Percentiles rank a stretch among this genome's conserved stretches.
Conservation (phyloP, 177 flowering plant species). For the Tripterygium wilfordii region DNA sequence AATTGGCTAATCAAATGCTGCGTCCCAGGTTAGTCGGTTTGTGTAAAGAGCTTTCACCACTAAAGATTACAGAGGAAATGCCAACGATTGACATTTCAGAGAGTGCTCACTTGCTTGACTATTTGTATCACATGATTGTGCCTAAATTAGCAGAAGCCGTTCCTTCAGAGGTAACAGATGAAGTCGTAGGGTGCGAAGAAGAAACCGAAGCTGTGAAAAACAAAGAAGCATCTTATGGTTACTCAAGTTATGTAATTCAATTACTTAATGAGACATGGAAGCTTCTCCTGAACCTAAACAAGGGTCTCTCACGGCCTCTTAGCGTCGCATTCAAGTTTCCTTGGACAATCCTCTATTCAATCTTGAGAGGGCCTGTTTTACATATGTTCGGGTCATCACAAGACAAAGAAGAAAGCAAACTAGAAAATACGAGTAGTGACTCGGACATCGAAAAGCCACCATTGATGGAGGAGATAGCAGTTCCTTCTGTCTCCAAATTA, state of each 20-base stretch:
- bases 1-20: conserved; percentile 16
- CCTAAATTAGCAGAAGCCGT: conserved; percentile 7
- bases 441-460: conserved; percentile 14
- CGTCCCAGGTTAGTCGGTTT: conserved; percentile 18
- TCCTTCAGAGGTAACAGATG: conserved; percentile 9
- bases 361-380: conserved; percentile 10
- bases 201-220: not conserved
- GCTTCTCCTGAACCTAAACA: conserved; percentile 5
- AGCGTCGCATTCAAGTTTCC: conserved; percentile 6
- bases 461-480: conserved; percentile 28
- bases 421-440: conserved; percentile 1
- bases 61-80: conserved; percentile 7
- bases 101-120: conserved; percentile 25
- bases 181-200: conserved; percentile 4
- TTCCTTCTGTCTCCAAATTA: conserved; percentile 31
- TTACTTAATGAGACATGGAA: not conserved
- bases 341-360: conserved; percentile 13
- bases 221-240: not conserved
- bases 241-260: not conserved
- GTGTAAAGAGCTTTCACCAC: conserved; percentile 22
- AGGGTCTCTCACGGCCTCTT: not conserved
- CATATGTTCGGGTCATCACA: conserved; percentile 1
- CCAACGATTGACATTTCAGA: conserved; percentile 2
- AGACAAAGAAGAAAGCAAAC: conserved; percentile 6
- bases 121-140: too few relatives aligned